Base-by-base conservation (phyloP, 164 flowering plant species). In the Brasenia schreberi region DNA sequence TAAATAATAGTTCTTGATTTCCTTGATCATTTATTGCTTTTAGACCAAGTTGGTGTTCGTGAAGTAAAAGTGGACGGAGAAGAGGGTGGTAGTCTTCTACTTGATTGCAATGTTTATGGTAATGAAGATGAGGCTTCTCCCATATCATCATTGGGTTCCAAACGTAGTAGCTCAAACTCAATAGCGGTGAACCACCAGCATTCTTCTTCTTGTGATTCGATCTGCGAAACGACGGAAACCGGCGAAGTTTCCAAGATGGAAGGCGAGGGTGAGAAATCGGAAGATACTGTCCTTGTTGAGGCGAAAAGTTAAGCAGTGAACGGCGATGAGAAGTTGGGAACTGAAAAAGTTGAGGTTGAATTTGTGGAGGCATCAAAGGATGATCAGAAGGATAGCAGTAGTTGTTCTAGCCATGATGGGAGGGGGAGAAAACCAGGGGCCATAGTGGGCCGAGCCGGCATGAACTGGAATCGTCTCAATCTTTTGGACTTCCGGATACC, bases 401-500 rank as follows among this genome's bases (percentile, higher is more conserved):
- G 56, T 14, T 5, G 77, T 70, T 81, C 82, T 5, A 82, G 81
- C 63, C 79, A 79, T 44, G 80, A 76, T 49, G 56, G 4, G 56
- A 69, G 58, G 56, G 56, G 39, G 39, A 33, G 39, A 33, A 33
- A 33, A 33, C 39, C 39, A 33, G 39, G 4, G 39, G 2, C 39
- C 4, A 33, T 33, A 33, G 4, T 33, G 39, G 39, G 39, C 39
- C 39, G 4, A 33, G 39, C 39, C 39, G 39, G 39, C 39, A 33
- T 33, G 4, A 33, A 33, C 39, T 33, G 39, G 4, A 33, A 33
- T 33, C 0, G 39, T 33, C 39, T 1, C 39, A 3, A 3, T 33
- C 39, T 33, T 33, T 33, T 3, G 39, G 39, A 33, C 39, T 33
- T 23, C 27, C 27, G 27, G 27, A 23, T 23, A 23, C 39, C 39